Base-by-base conservation (phyloP, 2,329 filamentous ascomycete genomes). In the Nemania sp. region DNA sequence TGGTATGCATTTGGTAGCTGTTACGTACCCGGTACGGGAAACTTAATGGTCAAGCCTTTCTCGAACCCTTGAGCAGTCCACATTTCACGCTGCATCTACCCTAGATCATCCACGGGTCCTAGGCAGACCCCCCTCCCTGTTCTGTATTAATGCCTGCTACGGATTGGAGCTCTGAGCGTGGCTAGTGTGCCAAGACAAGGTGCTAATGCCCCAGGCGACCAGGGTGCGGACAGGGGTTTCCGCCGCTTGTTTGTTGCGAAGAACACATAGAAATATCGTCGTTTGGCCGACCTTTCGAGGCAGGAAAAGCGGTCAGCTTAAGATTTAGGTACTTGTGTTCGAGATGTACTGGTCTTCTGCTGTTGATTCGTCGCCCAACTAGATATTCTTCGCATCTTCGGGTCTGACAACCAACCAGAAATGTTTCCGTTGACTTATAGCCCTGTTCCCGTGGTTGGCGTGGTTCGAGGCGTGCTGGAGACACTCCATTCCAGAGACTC, bases 291-390 rank as follows among this genome's bases (percentile, higher is more conserved):
- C 65, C 37, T 42, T 64, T 60, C 23, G 30, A 53, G 49, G 42
- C 23, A 42, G 50, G 64, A 67, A 58, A 61, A 61, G 65, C 65
- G 65, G 65, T 67, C 65, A 67, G 57, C 63, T 61, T 66, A 64
- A 59, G 60, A 65, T 48, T 60, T 59, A 48, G 19, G 41, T 47
- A 49, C 52, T 34, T 54, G 24, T 42, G 20, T 9, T 44, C 44
- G 26, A 58, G 53, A 54, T 41, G 56, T 47, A 43, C 54, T 36
- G 31, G 39, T 22, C 31, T 37, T 37, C 15, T 48, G 37, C 40
- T 40, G 54, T 50, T 61, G 50, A 63, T 62, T 64, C 57, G 63
- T 47, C 56, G 45, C 50, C 30, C 52, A 33, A 36, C 19, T 48
- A 33, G 22, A 47, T 41, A 23, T 43, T 55, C 59, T 61, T 56